Evolutionary conservation across 345 rosid species (phyloP), one percentile per base, ranked within the genome.

Genomic region (Hibiscus mutabilis): DNA sequence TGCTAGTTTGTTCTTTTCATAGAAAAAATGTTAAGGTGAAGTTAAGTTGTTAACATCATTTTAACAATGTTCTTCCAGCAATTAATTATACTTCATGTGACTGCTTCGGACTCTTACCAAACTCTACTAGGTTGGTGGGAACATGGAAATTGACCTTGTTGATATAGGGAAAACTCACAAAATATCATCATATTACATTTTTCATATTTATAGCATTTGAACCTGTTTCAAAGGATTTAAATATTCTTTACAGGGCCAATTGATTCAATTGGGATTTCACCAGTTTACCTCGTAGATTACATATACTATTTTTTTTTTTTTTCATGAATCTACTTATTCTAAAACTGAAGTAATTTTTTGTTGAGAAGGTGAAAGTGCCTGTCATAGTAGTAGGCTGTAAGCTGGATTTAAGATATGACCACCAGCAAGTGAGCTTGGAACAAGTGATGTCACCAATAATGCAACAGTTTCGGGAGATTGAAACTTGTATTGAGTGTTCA

Each of bases 401-500:
- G 78, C 79, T 86, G 74, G 99, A 92, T 86, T 58, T 79, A 61
- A 78, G 88, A 75, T 85, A 90, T 74, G 84, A 77, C 66, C 74
- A 69, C 24, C 90, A 88, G 76, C 88, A 80, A 46, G 81, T 83
- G 74, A 86, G 78, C 85, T 79, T 91, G 79, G 94, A 87, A 19
- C 77, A 80, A 58, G 91, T 89, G 70, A 91, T 86, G 87, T 82
- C 89, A 35, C 95, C 90, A 3, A 87, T 91, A 78, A 91, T 90
- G 97, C 86, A 91, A 80, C 84, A 88, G 75, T 89, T 82, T 72
- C 85, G 88, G 78, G 96, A 93, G 80, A 86, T 93, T 62, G 96
- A 91, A 81, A 84, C 89, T 68, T 89, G 88, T 67, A 82, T 93
- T 2, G 88, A 85, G 75, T 89, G 97, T 76, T 93, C 98, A 24